Base-by-base conservation (phyloP, 495 filamentous ascomycete genomes). In the Talaromyces liani region DNA sequence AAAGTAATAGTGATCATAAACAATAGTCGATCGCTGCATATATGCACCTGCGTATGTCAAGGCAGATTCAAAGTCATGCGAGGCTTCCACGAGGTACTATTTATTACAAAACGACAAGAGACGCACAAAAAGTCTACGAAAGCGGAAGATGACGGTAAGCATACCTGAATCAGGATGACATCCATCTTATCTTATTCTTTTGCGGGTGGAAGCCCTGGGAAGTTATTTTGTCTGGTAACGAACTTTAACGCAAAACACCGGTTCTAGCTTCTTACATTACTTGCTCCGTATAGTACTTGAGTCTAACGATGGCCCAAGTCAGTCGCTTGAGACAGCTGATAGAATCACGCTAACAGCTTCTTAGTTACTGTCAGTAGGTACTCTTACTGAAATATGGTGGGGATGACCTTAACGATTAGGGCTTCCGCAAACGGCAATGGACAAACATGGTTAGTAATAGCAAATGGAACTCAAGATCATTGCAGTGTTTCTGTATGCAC, bases 271-370 rank as follows among this genome's bases (percentile, higher is more conserved):
- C 36, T 41, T 14, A 41, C 36, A 16, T 16, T 41, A 41, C 12
- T 16, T 14, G 14, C 14, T 16, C 36, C 14, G 2, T 41, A 14
- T 41, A 16, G 12, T 36, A n/a, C 31, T 36, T 22, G 24, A 34
- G 56, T 58, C 56, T 58, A 45, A 41, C 25, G 20, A 24, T n/a
- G 27, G 41, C 25, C 8, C 16, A 4, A 49, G 60, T 62, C 60
- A 62, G 24, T 53, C 51, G 60, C 60, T 49, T 25, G 18, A 14
- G 29, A 62, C 60, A 62, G 41, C 60, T 62, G 60, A 62, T 33
- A 1, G 20, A 45, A 25, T n/a, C 59, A 41, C 22, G 41, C 36
- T 6, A 29, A 36, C 20, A 39, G 3, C 47, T 18, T 9, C 24
- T 62, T 31, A 10, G 25, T 1, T 47, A 1, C n/a, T 49, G 58